A percentile compares a stretch with the other conserved stretches of the same genome.
phyloP scores from a whole-genome alignment of 345 rosid species.

The Brassica cretica region DNA sequence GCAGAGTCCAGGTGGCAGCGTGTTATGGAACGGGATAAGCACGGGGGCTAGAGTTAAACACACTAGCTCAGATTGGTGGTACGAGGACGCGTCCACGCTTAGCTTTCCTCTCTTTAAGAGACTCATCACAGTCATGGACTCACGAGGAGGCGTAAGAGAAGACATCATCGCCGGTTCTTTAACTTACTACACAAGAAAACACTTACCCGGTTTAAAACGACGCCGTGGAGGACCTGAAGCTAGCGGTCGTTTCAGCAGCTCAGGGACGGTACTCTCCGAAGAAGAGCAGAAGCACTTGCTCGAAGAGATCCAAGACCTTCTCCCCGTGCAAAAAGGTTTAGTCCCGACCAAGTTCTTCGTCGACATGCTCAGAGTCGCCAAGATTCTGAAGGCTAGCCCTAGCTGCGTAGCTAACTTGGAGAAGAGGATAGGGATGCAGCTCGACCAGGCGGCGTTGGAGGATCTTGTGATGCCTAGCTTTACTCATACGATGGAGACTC shows the following conservation, averaged over 20 bases:
- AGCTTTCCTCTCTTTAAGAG: neutral
- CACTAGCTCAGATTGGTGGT: neutral
- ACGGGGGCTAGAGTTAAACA: neutral
- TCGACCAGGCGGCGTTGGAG: neutral
- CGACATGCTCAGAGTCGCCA: neutral
- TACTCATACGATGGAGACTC: neutral
- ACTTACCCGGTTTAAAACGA: neutral
- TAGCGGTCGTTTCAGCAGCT: neutral
- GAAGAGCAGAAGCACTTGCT: neutral
- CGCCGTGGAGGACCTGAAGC: neutral
- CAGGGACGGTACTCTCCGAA: neutral
- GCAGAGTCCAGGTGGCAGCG: constrained; percentile 3
- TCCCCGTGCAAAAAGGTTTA: neutral
- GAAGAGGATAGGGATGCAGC: constrained; percentile 8
- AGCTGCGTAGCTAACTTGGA: neutral
- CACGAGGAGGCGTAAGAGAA: neutral
- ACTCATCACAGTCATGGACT: neutral
- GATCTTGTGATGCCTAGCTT: constrained; percentile 2
- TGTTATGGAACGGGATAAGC: neutral
- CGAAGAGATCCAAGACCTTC: neutral
- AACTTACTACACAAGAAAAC: neutral
- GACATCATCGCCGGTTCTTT: neutral
- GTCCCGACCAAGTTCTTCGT: neutral
- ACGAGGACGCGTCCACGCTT: neutral
- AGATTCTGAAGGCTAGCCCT: neutral